Conservation (phyloP, 257 asterid genomes). For the Scutellaria galericulata region DNA sequence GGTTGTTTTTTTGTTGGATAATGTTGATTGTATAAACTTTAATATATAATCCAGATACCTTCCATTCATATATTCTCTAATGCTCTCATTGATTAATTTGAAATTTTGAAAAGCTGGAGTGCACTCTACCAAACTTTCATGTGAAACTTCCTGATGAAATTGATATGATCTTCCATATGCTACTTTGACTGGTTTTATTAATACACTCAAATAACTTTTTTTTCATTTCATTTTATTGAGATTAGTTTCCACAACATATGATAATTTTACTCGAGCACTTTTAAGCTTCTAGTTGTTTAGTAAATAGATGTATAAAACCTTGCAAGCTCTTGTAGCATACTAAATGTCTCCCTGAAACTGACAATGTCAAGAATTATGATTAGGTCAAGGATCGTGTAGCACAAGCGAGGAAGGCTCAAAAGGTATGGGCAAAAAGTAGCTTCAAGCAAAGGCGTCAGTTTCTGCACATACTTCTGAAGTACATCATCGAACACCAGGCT, state of each 20-base stretch:
- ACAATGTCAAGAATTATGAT: constrained; percentile 36
- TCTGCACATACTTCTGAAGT: constrained; percentile 92
- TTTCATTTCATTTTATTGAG: constrained; percentile 14
- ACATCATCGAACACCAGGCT: constrained; percentile 89
- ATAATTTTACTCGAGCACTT: constrained; percentile 11
- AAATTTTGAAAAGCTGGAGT: background rate
- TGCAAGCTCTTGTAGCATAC: constrained; percentile 5
- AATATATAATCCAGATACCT: constrained; percentile 10
- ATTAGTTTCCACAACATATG: constrained; percentile 20
- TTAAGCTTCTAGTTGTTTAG: constrained; percentile 11
- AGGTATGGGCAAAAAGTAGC: constrained; percentile 89
- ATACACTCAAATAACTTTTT: background rate
- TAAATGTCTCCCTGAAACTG: constrained; percentile 31
- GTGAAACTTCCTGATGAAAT: constrained; percentile 14
- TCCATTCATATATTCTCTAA: background rate
- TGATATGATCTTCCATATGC: constrained; percentile 20
- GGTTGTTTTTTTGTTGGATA: constrained; percentile 48
- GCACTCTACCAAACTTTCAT: constrained; percentile 3
- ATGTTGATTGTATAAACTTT: constrained; percentile 19
- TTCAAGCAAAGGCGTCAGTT: constrained; percentile 97
- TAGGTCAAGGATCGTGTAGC: constrained; percentile 92
- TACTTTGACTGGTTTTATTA: background rate
- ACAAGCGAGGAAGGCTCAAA: constrained; percentile 92
- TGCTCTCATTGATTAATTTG: constrained; percentile 16
- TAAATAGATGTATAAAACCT: constrained; percentile 22